A percentile compares a stretch with the other conserved stretches of the same genome.
Evolutionary conservation across 306 rosid species (phyloP).

Genomic region (Phaseolus lunatus): DNA sequence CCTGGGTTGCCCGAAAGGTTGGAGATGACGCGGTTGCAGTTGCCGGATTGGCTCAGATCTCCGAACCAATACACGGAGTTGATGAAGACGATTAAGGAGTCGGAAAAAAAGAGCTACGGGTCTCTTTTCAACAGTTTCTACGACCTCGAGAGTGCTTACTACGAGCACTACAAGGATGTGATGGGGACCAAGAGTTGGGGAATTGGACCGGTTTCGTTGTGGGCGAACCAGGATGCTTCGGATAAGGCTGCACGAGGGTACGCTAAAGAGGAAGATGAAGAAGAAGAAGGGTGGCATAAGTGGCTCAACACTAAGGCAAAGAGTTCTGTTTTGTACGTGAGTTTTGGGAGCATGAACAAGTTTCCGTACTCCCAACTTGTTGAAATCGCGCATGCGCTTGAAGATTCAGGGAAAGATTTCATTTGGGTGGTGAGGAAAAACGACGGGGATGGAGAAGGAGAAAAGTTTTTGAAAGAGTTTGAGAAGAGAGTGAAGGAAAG

Average conservation of each 20-base stretch:
- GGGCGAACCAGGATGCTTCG: conserved; percentile 46
- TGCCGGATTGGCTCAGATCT: conserved; percentile 49
- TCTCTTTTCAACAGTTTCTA: conserved; percentile 51
- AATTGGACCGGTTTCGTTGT: conserved; percentile 51
- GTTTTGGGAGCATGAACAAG: conserved; percentile 52
- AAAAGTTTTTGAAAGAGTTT: conserved; percentile 38
- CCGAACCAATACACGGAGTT: conserved; percentile 38
- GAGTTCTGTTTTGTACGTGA: conserved; percentile 39
- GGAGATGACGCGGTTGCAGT: conserved; percentile 51
- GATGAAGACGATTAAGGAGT: conserved; percentile 36
- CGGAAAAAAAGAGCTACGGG: conserved; percentile 49
- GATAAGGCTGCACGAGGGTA: conserved; percentile 50
- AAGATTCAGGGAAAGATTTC: conserved; percentile 37
- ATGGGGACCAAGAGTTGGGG: conserved; percentile 53
- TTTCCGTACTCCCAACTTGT: conserved; percentile 41
- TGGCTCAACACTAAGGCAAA: conserved; percentile 48
- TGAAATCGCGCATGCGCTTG: conserved; percentile 43
- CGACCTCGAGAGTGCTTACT: conserved; percentile 47
- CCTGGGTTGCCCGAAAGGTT: conserved; percentile 47
- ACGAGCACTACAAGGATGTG: conserved; percentile 36
- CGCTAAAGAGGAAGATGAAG: not conserved
- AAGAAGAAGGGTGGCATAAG: conserved; percentile 44
- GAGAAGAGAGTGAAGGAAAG: conserved; percentile 38
- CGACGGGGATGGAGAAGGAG: not conserved
- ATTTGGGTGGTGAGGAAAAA: conserved; percentile 49